Evolutionary conservation across 108 stramenopile genomes (phyloP), one percentile per base, ranked within the genome.

Genomic region (Pseudonitzschia multistriata): DNA sequence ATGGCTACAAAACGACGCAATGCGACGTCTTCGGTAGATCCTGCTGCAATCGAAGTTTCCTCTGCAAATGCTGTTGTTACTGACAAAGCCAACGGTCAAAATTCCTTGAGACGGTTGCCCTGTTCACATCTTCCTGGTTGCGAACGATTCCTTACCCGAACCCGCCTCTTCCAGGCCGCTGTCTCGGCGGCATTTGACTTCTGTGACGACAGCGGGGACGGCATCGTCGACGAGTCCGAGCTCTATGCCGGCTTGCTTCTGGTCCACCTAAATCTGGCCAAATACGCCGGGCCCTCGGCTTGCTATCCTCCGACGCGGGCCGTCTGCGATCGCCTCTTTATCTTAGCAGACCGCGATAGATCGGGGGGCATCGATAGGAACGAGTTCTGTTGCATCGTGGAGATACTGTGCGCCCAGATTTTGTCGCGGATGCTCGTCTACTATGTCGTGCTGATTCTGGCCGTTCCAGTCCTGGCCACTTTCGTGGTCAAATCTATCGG

Each of bases 211-310:
- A 48, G 67, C 10, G 49, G 55, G 31, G 67, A 35, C 14, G 80
- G 74, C 3, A 42, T 55, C 62, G 62, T 81, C 17, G 37, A 34
- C 48, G 77, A 80, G 55, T 30, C 54, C 10, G 77, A 83, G 45
- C 57, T 86, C 13, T 83, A 86, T 67, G 70, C 82, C 4, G 85
- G 80, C 8, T 28, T 83, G 13, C 52, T 83, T 34, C 42, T 86
- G 55, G 78, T 86, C 0, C 85, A 86, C 63, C 60, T 85, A 14
- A 80, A 85, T 37, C 57, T 85, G 52, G 84, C 84, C 42, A 82
- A 79, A 34, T 82, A 85, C 67, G 79, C 74, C 13, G 84, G 84
- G n/a, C 73, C 84, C 33, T 79, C 81, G 2, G 81, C 85, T 24
- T 83, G 81, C 62, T 81, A 73, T 31, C 84, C 81, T 22, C 78